A percentile compares a stretch with the other conserved stretches of the same genome.
Conservation (phyloP, 352 stramenopile species). For the Globisporangium radiosum region DNA sequence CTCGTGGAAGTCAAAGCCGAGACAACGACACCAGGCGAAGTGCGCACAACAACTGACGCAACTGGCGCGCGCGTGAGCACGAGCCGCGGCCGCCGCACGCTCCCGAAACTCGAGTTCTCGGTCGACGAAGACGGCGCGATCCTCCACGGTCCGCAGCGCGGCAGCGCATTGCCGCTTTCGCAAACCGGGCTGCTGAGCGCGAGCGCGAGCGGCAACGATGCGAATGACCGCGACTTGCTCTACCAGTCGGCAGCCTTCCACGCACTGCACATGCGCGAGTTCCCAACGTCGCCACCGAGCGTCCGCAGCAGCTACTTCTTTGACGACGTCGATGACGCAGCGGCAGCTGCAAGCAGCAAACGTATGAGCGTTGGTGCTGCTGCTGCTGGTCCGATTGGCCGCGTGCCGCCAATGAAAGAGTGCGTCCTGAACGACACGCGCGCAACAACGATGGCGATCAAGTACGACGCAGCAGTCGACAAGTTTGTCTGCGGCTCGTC, state of each 20-base stretch:
- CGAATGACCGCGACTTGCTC: constrained; percentile 28
- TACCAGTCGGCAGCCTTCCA: constrained; percentile 42
- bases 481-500: constrained; percentile 83
- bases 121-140: constrained; percentile 79
- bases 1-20: constrained; percentile 84
- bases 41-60: constrained; percentile 66
- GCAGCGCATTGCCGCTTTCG: constrained; percentile 17
- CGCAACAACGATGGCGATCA: constrained; percentile 68
- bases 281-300: constrained; percentile 18
- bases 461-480: constrained; percentile 49
- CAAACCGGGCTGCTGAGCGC: neutral
- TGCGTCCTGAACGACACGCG: constrained; percentile 80
- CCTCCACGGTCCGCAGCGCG: constrained; percentile 61
- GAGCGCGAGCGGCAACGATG: constrained; percentile 6
- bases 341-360: neutral
- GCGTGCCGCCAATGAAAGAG: constrained; percentile 58
- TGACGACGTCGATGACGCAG: neutral
- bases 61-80: constrained; percentile 52
- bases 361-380: neutral
- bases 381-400: neutral
- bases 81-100: constrained; percentile 51
- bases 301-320: constrained; percentile 9
- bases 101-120: constrained; percentile 82
- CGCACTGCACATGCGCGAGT: constrained; percentile 48
- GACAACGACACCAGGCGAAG: constrained; percentile 74